Evolutionary conservation across 441 rosid species (phyloP).

Genomic region (Rhodomyrtus psidioides): DNA sequence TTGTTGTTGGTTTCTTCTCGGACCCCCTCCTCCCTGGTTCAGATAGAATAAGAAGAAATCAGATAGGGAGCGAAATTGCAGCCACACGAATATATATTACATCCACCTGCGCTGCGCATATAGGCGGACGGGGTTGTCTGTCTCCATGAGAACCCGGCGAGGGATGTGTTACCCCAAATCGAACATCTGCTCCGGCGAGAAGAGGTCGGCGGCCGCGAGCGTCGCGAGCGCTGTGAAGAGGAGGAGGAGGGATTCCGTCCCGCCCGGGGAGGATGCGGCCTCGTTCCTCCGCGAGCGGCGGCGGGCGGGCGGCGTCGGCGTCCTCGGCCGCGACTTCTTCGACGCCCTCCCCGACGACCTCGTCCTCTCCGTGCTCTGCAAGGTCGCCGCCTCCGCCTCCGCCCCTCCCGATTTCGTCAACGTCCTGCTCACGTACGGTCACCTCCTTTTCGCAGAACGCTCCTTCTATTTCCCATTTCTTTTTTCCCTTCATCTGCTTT

Average conservation of each 20-base stretch:
- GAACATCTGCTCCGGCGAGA: constrained; percentile 14
- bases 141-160: constrained; percentile 46
- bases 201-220: constrained; percentile 20
- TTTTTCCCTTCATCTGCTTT: not conserved
- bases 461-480: not conserved
- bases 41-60: not conserved
- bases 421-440: constrained; percentile 44
- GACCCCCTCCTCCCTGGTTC: constrained; percentile 19
- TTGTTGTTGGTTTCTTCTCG: constrained; percentile 1
- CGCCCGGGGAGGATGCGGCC: not conserved
- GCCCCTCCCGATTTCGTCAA: constrained; percentile 56
- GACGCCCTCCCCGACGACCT: constrained; percentile 72
- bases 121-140: not conserved
- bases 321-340: constrained; percentile 23
- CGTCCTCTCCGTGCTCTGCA: constrained; percentile 42
- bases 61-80: not conserved
- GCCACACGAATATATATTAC: not conserved
- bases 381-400: constrained; percentile 54
- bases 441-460: not conserved
- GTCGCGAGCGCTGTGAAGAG: not conserved
- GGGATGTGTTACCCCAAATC: constrained; percentile 36
- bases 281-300: not conserved
- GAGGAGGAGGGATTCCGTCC: not conserved
- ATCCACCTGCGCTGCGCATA: not conserved
- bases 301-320: not conserved